Percentiles rank a stretch among this genome's conserved stretches.
Conservation (phyloP, 768 basidiomycete species). For the Tylopilus sp. region DNA sequence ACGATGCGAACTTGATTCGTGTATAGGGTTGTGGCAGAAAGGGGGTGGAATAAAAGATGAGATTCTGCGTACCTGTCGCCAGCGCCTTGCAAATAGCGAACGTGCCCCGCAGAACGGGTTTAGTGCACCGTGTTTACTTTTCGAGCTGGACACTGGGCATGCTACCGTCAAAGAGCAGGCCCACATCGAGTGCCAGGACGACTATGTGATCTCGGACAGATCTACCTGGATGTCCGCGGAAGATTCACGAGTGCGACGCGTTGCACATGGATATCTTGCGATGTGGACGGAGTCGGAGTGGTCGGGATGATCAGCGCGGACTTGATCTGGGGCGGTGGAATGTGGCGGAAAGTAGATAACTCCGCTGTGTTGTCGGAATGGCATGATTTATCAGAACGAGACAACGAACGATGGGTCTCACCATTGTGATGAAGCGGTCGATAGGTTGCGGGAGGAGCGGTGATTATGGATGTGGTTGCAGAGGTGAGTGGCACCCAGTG, state of each 20-base stretch:
- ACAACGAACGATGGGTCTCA: neutral
- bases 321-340: conserved; percentile 23
- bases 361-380: conserved; percentile 15
- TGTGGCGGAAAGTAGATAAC: conserved; percentile 17
- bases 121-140: conserved; percentile 20
- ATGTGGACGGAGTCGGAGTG: conserved; percentile 29
- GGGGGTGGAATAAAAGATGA: conserved; percentile 26
- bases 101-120: neutral
- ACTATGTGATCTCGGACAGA: conserved; percentile 21
- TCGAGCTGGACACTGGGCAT: conserved; percentile 9
- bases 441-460: neutral
- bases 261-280: conserved; percentile 31
- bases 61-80: conserved; percentile 15
- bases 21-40: conserved; percentile 19
- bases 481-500: conserved; percentile 1
- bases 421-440: conserved; percentile 6
- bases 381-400: conserved; percentile 11
- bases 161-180: conserved; percentile 2
- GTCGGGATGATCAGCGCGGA: conserved; percentile 21
- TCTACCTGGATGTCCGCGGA: conserved; percentile 31
- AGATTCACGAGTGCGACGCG: conserved; percentile 29
- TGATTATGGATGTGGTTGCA: conserved; percentile 1
- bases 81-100: conserved; percentile 11
- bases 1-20: conserved; percentile 8
- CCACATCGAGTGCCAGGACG: conserved; percentile 20